These are phyloP conservation scores for Lactarius hatsudake DNA, from an alignment of 768 basidiomycete genomes.

Conservation along the genomic window DNA sequence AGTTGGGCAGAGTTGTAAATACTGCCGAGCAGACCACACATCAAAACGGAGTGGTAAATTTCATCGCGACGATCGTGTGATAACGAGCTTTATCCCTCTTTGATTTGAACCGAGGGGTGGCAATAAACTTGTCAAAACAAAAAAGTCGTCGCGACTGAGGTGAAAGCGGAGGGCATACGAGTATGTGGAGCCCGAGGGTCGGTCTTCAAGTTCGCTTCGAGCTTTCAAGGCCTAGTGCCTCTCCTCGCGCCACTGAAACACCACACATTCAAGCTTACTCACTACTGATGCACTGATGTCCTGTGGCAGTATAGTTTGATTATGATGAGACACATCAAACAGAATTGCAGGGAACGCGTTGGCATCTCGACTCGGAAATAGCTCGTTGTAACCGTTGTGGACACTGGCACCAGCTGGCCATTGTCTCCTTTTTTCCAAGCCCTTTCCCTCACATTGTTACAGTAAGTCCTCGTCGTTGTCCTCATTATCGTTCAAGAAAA, in stretches of 20 bases:
- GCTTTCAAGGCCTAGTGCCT: neutral
- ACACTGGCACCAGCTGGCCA: too few relatives aligned
- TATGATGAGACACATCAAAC: neutral
- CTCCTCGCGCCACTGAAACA: neutral
- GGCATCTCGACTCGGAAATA: neutral
- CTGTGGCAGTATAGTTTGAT: neutral
- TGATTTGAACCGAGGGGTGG: too few relatives aligned
- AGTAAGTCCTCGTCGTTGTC: too few relatives aligned
- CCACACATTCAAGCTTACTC: neutral
- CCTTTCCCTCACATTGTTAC: too few relatives aligned
- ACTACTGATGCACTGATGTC: neutral
- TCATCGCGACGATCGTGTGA: neutral
- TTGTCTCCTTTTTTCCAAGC: too few relatives aligned
- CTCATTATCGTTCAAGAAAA: too few relatives aligned
- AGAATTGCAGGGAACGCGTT: neutral
- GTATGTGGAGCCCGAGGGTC: neutral
- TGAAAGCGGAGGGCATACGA: neutral
- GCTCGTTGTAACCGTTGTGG: neutral
- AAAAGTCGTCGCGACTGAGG: neutral
- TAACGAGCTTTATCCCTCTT: neutral
- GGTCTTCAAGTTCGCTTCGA: too few relatives aligned
- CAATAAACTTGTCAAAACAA: neutral
- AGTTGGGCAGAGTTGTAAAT: neutral
- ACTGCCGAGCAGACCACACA: neutral
- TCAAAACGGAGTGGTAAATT: neutral